A percentile compares a stretch with the other conserved stretches of the same genome.
Evolutionary conservation across 768 basidiomycete genomes (phyloP).

Genomic region (Leccinum subtestaceum): DNA sequence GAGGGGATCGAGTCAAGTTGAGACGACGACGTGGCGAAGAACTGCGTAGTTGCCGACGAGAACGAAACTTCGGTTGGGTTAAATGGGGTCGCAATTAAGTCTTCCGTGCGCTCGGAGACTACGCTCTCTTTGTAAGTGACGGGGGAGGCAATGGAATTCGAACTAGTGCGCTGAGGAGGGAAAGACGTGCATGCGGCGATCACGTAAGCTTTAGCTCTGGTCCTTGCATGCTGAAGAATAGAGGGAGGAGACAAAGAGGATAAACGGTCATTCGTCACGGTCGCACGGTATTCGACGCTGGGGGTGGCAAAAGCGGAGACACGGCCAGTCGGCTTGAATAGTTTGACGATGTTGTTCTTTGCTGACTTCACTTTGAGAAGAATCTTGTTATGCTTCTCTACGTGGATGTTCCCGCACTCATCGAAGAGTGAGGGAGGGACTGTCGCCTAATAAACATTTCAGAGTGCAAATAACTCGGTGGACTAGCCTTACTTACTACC

Average conservation of each 20-base stretch:
- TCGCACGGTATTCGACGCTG: neutral
- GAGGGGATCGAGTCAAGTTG: neutral
- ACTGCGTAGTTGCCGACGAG: neutral
- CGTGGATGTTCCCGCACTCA: neutral
- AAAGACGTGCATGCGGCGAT: neutral
- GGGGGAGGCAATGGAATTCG: neutral
- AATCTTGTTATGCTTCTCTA: constrained; percentile 7
- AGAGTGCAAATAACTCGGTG: neutral
- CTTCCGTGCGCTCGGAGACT: neutral
- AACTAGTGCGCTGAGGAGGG: neutral
- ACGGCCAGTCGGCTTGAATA: constrained; percentile 13
- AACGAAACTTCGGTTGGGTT: neutral
- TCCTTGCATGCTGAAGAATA: neutral
- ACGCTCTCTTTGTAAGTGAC: neutral
- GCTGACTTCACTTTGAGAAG: constrained; percentile 11
- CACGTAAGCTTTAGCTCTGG: neutral
- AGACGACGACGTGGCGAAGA: neutral
- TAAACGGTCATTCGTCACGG: neutral
- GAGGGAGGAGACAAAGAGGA: neutral
- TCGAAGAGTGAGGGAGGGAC: neutral
- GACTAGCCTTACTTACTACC: constrained; percentile 2
- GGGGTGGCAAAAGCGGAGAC: neutral
- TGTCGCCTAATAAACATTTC: neutral
- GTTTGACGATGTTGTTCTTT: constrained; percentile 13
- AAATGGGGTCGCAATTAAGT: neutral